These are phyloP conservation scores for Emergomyces pasteurianus DNA, from an alignment of 2,329 filamentous ascomycete genomes.

Conservation along the genomic window DNA sequence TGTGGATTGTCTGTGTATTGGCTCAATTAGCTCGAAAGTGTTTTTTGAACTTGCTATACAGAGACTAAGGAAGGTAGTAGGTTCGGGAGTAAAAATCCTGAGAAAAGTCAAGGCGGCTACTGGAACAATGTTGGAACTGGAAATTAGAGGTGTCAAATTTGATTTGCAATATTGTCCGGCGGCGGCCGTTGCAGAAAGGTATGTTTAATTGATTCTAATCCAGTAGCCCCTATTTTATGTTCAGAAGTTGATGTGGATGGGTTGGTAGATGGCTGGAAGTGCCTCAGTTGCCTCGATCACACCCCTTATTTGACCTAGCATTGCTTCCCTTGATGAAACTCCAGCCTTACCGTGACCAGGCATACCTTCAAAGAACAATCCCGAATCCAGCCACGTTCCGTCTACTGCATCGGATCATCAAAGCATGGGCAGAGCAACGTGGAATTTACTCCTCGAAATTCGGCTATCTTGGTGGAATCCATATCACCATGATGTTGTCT, in stretches of 20 bases:
- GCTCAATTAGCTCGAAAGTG: slow-evolving; percentile 46
- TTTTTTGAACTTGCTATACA: slow-evolving; percentile 51
- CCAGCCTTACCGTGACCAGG: slow-evolving; percentile 52
- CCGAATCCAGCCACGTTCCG: slow-evolving; percentile 49
- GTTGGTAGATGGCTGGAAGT: slow-evolving; percentile 26
- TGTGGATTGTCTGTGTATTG: slow-evolving; percentile 55
- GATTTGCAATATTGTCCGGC: slow-evolving; percentile 58
- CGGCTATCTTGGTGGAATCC: slow-evolving; percentile 53
- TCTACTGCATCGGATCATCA: slow-evolving; percentile 47
- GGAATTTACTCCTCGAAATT: slow-evolving; percentile 55
- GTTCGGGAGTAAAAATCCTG: slow-evolving; percentile 38
- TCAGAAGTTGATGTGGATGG: background rate
- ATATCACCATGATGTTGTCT: slow-evolving; percentile 51
- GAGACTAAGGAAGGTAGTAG: slow-evolving; percentile 39
- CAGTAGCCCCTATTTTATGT: background rate
- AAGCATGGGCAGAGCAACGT: slow-evolving; percentile 48
- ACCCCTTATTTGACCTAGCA: slow-evolving; percentile 45
- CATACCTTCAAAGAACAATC: slow-evolving; percentile 48
- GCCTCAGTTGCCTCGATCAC: slow-evolving; percentile 34
- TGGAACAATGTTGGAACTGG: slow-evolving; percentile 54
- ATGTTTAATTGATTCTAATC: background rate
- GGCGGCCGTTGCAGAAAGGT: slow-evolving; percentile 41
- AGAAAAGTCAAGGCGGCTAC: slow-evolving; percentile 47
- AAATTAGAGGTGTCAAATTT: slow-evolving; percentile 45
- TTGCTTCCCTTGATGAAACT: slow-evolving; percentile 48